These are phyloP conservation scores for Exsudoporus frostii DNA, from an alignment of 768 basidiomycete species.

Conservation along the genomic window DNA sequence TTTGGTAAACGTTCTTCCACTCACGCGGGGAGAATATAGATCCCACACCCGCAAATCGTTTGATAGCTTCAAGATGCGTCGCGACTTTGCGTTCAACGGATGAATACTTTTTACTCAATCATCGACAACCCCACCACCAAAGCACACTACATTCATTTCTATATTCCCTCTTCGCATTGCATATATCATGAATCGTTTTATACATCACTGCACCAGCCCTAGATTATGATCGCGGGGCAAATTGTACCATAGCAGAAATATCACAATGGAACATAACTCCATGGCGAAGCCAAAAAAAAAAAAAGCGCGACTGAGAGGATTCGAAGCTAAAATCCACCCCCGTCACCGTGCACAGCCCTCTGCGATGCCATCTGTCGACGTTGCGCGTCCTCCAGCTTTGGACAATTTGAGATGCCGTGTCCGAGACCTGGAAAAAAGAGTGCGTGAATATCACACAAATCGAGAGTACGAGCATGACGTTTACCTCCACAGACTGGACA, in stretches of 20 bases:
- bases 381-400: slow-evolving; percentile 93
- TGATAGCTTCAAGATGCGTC: slow-evolving; percentile 26
- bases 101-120: not conserved
- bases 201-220: not conserved
- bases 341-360: slow-evolving; percentile 63
- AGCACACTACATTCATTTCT: not conserved
- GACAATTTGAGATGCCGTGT: slow-evolving; percentile 91
- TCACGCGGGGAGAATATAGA: slow-evolving; percentile 1
- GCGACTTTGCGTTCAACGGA: slow-evolving; percentile 33
- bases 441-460: not conserved
- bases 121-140: not conserved
- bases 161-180: not conserved
- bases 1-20: not conserved
- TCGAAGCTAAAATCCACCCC: slow-evolving; percentile 33
- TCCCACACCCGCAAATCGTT: slow-evolving; percentile 10
- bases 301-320: not conserved
- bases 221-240: not conserved
- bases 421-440: slow-evolving; percentile 63
- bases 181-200: slow-evolving; percentile 10
- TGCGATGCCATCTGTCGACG: slow-evolving; percentile 89
- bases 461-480: slow-evolving; percentile 5
- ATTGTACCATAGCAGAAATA: slow-evolving; percentile 10
- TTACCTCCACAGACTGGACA: slow-evolving; percentile 97
- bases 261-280: not conserved
- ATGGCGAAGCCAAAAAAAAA: not conserved